These are phyloP conservation scores for Lasiodiplodia theobromae DNA, from an alignment of 2,329 filamentous ascomycete species.

Conservation along the genomic window DNA sequence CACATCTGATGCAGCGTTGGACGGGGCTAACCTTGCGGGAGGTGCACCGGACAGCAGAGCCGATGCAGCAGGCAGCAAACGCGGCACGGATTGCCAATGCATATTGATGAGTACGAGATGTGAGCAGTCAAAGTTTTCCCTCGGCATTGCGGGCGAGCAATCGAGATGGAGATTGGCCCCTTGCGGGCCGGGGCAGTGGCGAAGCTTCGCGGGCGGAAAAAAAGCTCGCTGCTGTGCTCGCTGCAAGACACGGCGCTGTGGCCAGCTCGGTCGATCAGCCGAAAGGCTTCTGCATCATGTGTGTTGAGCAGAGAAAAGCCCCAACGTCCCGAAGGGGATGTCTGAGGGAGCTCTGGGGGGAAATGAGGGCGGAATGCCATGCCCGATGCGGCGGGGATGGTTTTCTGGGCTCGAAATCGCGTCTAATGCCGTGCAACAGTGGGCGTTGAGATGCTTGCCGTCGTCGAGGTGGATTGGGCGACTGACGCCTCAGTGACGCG, in stretches of 20 bases:
- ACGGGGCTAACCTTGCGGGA: constrained; percentile 9
- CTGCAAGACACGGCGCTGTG: constrained; percentile 27
- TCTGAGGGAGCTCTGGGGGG: constrained; percentile 7
- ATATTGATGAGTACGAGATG: constrained; percentile 7
- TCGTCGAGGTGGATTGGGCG: background rate
- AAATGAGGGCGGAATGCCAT: constrained; percentile 13
- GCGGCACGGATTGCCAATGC: background rate
- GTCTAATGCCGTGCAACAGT: constrained; percentile 24
- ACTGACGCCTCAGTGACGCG: constrained; percentile 23
- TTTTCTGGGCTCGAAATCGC: background rate
- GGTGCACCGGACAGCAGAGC: constrained; percentile 12
- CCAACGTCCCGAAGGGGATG: constrained; percentile 18
- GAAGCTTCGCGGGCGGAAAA: constrained; percentile 15
- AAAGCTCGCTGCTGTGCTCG: constrained; percentile 18
- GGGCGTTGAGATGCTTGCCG: constrained; percentile 15
- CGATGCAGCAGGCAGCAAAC: constrained; percentile 15
- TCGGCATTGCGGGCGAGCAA: constrained; percentile 2
- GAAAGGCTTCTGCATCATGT: constrained; percentile 27
- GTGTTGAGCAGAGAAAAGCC: constrained; percentile 26
- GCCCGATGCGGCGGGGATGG: constrained; percentile 2
- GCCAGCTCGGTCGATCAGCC: constrained; percentile 29
- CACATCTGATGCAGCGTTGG: constrained; percentile 3
- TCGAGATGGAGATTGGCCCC: constrained; percentile 9
- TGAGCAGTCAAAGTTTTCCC: constrained; percentile 17
- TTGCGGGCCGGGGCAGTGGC: constrained; percentile 17